Base-by-base conservation (phyloP, 2,329 filamentous ascomycete species). In the Neurospora sp. region DNA sequence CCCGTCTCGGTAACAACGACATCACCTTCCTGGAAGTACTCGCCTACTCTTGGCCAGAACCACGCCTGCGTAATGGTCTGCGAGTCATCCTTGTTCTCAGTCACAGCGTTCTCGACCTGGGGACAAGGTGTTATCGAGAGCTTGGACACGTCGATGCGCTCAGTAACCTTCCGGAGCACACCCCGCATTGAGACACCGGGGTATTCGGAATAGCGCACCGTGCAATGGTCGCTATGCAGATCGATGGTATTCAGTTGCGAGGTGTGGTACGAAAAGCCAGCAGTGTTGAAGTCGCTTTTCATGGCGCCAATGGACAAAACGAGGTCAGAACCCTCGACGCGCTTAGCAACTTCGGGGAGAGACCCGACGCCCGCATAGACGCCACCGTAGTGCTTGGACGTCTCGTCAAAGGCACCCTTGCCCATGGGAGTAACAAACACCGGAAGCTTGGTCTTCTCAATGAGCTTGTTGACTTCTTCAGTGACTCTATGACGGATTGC, bases 351-450 rank as follows among this genome's bases (percentile, higher is more conserved):
- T 43, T 85, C 85, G 0, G 87, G 84, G 68, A 89, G 86, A 39
- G 90, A 93, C 41, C 90, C 92, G 70, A 86, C 86, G n/a, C 93
- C 93, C 8, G 91, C 91, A 78, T 97, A 96, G 5, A 97, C 91
- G 73, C 93, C 93, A 28, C 91, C 91, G 74, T 91, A 97, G 76
- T 87, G 91, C n/a, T 85, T 82, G 66, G 91, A 85, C 1, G 86
- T 86, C 79, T 97, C 93, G 75, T 96, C 86, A 66, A 97, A 86
- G 23, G 91, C 91, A 19, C 92, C 88, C 81, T 97, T 97, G 66
- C 93, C 93, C 91, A 96, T 96, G 2, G 93, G 92, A 0, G 92
- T 91, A n/a, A 94, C 91, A 75, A 96, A 96, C 0, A 92, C 90
- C 4, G 93, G 93, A 8, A 97, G 82, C 4, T 87, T 84, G 0